Conservation (phyloP, 2,329 filamentous ascomycete species). For the Beauveria sp. region DNA sequence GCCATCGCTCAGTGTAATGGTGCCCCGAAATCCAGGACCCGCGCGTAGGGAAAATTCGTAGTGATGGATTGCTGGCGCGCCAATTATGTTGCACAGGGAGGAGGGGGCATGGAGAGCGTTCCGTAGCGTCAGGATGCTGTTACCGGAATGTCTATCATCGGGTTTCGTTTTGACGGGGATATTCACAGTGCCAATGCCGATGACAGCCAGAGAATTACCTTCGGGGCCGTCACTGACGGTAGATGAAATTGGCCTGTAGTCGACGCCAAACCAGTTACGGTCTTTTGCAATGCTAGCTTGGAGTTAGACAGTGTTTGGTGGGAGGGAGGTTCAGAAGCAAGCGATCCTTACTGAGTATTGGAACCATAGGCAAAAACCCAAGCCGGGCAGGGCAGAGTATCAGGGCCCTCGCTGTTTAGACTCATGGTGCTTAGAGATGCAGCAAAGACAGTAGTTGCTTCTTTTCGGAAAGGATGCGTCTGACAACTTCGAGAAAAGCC, state of each 20-base stretch:
- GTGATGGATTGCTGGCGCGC: background rate
- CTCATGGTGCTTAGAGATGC: too few species aligned
- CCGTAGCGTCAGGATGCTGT: background rate
- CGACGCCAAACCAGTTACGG: background rate
- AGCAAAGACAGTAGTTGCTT: too few species aligned
- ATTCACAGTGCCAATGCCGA: background rate
- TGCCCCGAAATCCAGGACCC: background rate
- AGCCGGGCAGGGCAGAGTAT: background rate
- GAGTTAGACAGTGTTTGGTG: background rate
- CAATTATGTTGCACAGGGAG: conserved; percentile 8
- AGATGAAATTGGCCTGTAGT: background rate
- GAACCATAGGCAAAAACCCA: background rate
- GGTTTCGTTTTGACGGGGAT: background rate
- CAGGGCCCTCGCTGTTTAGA: too few species aligned
- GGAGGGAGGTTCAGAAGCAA: too few species aligned
- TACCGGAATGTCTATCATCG: background rate
- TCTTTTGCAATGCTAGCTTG: background rate
- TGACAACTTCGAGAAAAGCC: too few species aligned
- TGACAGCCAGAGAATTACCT: background rate
- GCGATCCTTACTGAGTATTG: background rate
- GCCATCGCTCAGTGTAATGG: background rate
- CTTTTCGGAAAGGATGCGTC: too few species aligned
- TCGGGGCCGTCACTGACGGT: too few species aligned
- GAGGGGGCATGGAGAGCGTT: conserved; percentile 7
- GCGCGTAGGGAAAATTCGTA: too few species aligned